Evolutionary conservation across 805 yeast genomes (phyloP).

Genomic region (Ogataea siamensis): DNA sequence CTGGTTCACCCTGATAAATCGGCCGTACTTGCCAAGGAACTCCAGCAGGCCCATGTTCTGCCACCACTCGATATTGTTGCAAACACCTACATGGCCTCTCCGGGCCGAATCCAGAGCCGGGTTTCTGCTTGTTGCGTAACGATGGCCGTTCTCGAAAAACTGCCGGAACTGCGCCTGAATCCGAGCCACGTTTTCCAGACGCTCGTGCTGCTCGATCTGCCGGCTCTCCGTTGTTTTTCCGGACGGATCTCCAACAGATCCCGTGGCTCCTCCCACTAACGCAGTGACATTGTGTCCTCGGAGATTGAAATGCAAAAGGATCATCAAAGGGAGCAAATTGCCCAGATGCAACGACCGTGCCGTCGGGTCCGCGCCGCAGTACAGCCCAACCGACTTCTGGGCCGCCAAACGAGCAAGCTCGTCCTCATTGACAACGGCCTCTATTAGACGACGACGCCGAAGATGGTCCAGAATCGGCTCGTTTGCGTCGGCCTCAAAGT

Average conservation of each 20-base stretch:
- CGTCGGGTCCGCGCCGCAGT: constrained; percentile 97
- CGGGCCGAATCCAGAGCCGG: constrained; percentile 15
- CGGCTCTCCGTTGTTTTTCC: constrained; percentile 80
- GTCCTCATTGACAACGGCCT: constrained; percentile 39
- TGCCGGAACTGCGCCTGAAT: constrained; percentile 60
- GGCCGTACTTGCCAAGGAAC: constrained; percentile 75
- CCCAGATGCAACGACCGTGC: constrained; percentile 90
- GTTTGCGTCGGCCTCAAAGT: constrained; percentile 31
- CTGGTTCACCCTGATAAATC: constrained; percentile 73
- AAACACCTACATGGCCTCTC: constrained; percentile 27
- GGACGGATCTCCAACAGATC: constrained; percentile 94
- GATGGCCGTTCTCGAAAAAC: constrained; percentile 61
- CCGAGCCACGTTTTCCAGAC: constrained; percentile 53
- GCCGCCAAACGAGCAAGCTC: constrained; percentile 24
- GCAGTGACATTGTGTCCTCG: constrained; percentile 86
- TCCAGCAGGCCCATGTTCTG: constrained; percentile 67
- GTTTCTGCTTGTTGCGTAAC: constrained; percentile 56
- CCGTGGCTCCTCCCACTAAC: constrained; percentile 93
- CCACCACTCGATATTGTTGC: constrained; percentile 88
- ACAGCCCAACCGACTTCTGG: constrained; percentile 50
- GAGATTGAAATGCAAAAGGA: constrained; percentile 75
- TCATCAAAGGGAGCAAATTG: constrained; percentile 82
- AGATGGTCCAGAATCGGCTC: constrained; percentile 42
- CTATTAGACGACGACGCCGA: constrained; percentile 45
- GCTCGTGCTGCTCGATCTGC: constrained; percentile 48